These are phyloP conservation scores for Suillus sp. DNA, from an alignment of 768 basidiomycete genomes.

Conservation along the genomic window DNA sequence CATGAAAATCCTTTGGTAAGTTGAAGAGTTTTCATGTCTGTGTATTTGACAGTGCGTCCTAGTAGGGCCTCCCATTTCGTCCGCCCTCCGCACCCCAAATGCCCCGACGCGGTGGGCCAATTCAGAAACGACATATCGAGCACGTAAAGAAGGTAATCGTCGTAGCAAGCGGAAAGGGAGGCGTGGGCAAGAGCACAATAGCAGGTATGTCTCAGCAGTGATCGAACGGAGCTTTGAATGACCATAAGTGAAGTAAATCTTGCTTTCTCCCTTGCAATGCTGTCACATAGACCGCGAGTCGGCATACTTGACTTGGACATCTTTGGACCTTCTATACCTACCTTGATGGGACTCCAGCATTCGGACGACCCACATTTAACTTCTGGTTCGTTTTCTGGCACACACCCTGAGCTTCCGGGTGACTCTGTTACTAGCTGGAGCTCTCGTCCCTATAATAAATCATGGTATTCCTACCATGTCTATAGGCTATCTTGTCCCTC, in stretches of 20 bases:
- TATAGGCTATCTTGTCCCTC: conserved; percentile 90
- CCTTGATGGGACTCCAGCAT: conserved; percentile 84
- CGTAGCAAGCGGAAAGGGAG: conserved; percentile 93
- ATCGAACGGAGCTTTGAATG: conserved; percentile 3
- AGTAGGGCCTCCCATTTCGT: conserved; percentile 37
- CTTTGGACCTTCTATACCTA: conserved; percentile 93
- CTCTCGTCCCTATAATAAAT: conserved; percentile 80
- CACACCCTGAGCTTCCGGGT: not conserved
- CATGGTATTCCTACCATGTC: conserved; percentile 95
- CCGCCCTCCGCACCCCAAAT: conserved; percentile 54
- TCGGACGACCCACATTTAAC: conserved; percentile 80
- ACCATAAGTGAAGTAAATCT: conserved; percentile 62
- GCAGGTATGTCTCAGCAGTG: conserved; percentile 56
- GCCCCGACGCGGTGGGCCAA: conserved; percentile 56
- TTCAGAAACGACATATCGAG: conserved; percentile 58
- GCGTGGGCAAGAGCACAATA: conserved; percentile 93
- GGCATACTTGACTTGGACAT: conserved; percentile 94
- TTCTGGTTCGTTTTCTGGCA: conserved; percentile 45
- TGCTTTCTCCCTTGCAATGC: conserved; percentile 68
- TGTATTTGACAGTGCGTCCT: conserved; percentile 18
- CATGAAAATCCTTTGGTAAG: conserved; percentile 64
- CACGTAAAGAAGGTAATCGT: conserved; percentile 81
- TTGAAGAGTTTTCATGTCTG: conserved; percentile 1
- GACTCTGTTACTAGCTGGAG: conserved; percentile 55
- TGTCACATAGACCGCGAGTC: conserved; percentile 55